phyloP scores from a whole-genome alignment of 768 basidiomycete species.

The Suillus subalutaceus region DNA sequence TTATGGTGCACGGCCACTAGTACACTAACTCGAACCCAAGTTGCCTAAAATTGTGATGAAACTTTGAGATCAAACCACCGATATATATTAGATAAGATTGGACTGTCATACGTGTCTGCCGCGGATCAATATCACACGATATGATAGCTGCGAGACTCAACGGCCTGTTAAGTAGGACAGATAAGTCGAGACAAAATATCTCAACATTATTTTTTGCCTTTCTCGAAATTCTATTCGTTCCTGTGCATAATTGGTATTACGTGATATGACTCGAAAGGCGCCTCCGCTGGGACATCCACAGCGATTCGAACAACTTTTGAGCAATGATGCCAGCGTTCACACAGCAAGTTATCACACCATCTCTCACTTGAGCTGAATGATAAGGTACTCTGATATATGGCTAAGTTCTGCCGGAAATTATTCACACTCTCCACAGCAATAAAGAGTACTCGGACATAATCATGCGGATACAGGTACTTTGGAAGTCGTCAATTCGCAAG shows the following conservation, averaged over 20 bases:
- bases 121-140: not conserved
- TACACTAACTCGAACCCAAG: conserved; percentile 13
- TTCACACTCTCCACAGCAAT: conserved; percentile 6
- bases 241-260: not conserved
- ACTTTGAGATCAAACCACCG: not conserved
- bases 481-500: not conserved
- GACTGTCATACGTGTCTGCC: not conserved
- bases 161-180: no score
- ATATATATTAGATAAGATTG: not conserved
- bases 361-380: not conserved
- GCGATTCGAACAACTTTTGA: not conserved
- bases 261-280: conserved; percentile 3
- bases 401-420: not conserved
- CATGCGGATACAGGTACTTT: conserved; percentile 4
- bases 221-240: not conserved
- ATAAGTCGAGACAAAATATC: not conserved
- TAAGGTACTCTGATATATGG: not conserved
- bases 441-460: not conserved
- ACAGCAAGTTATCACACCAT: not conserved
- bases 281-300: not conserved
- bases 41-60: conserved; percentile 21
- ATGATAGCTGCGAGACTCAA: conserved; percentile 5
- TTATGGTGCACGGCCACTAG: conserved; percentile 23
- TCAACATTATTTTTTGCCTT: not conserved
- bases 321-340: not conserved